phyloP scores from a whole-genome alignment of 768 basidiomycete genomes.

The Ephemerocybe angulata region DNA sequence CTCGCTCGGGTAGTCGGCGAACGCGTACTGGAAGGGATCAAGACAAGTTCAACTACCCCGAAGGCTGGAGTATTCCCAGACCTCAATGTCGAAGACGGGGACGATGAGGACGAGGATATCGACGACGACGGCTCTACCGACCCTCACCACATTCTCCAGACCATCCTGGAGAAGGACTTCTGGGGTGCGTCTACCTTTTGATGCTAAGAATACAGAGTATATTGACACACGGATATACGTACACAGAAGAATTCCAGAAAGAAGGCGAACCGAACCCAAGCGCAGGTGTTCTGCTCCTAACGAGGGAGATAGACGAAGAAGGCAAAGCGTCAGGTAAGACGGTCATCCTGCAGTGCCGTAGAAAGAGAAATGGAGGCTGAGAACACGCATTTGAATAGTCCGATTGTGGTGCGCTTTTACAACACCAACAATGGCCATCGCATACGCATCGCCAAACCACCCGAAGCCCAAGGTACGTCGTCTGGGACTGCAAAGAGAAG shows the following conservation, averaged over 20 bases:
- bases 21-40: neutral
- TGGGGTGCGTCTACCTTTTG: slow-evolving; percentile 38
- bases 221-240: slow-evolving; percentile 4
- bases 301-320: slow-evolving; percentile 36
- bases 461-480: slow-evolving; percentile 56
- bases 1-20: slow-evolving; percentile 58
- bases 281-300: slow-evolving; percentile 62
- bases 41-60: neutral
- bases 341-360: neutral
- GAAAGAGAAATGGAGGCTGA: no score
- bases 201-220: slow-evolving; percentile 3
- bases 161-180: slow-evolving; percentile 45
- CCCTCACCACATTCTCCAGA: slow-evolving; percentile 51
- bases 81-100: slow-evolving; percentile 21
- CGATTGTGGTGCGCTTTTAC: slow-evolving; percentile 85
- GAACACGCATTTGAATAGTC: slow-evolving; percentile 32
- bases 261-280: slow-evolving; percentile 45
- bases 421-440: slow-evolving; percentile 77
- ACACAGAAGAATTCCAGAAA: slow-evolving; percentile 31
- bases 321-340: slow-evolving; percentile 16
- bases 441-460: slow-evolving; percentile 53
- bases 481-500: neutral
- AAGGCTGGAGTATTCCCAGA: no score
- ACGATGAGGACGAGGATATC: slow-evolving; percentile 2
- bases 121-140: slow-evolving; percentile 20